These are phyloP conservation scores for Penicillium egyptiacum DNA, from an alignment of 495 filamentous ascomycete genomes.

Conservation along the genomic window DNA sequence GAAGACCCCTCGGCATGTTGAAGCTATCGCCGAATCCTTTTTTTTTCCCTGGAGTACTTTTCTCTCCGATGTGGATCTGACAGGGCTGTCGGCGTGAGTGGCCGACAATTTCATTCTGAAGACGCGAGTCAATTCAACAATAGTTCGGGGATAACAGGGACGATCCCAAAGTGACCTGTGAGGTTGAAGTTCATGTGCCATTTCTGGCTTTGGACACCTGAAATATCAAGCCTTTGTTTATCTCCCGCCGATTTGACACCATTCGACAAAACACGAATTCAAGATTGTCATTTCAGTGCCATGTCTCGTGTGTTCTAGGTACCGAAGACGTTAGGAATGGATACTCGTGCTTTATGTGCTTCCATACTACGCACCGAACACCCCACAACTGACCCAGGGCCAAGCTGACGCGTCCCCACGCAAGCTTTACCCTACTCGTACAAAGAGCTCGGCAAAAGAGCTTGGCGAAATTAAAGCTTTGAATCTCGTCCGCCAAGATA, in stretches of 20 bases:
- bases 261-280: neutral
- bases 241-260: neutral
- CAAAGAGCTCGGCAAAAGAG: slow-evolving; percentile 7
- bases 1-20: slow-evolving; percentile 11
- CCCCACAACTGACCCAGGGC: neutral
- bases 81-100: neutral
- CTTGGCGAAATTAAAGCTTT: slow-evolving; percentile 2
- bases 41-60: neutral
- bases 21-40: slow-evolving; percentile 8
- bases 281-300: neutral
- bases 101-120: neutral
- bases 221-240: neutral
- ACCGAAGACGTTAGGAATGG: neutral
- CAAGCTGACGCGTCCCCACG: slow-evolving; percentile 8
- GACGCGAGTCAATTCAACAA: neutral
- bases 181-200: neutral
- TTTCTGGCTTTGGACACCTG: neutral
- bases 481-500: slow-evolving; percentile 3
- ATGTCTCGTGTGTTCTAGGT: neutral
- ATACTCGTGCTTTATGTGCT: neutral
- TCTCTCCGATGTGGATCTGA: slow-evolving; percentile 5
- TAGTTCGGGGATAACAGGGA: neutral
- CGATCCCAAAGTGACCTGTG: neutral
- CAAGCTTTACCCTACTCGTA: slow-evolving; percentile 1
- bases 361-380: neutral